A percentile compares a stretch with the other conserved stretches of the same genome.
Evolutionary conservation across 306 rosid genomes (phyloP).

Genomic region (Ammopiptanthus mongolicus): DNA sequence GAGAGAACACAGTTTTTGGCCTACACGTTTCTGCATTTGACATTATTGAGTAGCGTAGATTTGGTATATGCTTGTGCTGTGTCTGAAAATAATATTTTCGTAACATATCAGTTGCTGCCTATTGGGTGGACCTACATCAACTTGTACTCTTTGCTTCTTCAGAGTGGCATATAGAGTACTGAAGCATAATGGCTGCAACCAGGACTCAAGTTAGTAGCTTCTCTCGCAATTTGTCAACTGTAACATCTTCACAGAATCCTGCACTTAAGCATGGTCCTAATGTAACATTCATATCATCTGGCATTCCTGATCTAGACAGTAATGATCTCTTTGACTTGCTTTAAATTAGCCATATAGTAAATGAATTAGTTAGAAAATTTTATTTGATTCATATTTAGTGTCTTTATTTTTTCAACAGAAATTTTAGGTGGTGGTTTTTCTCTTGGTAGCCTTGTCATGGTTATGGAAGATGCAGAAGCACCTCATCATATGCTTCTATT

Average conservation of each 20-base stretch:
- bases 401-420: conserved; percentile 31
- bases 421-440: conserved; percentile 85
- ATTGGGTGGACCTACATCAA: not conserved
- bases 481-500: conserved; percentile 97
- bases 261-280: conserved; percentile 78
- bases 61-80: not conserved
- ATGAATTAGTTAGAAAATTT: not conserved
- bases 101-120: not conserved
- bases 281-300: conserved; percentile 67
- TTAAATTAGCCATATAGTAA: not conserved
- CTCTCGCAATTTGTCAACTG: conserved; percentile 55
- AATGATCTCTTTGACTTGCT: conserved; percentile 26
- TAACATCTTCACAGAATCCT: conserved; percentile 42
- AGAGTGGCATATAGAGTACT: conserved; percentile 19
- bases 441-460: conserved; percentile 81
- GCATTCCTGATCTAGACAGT: conserved; percentile 85
- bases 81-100: not conserved
- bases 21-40: too few relatives aligned
- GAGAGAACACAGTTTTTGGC: too few relatives aligned
- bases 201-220: conserved; percentile 64
- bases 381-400: not conserved
- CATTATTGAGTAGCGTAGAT: too few relatives aligned
- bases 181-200: conserved; percentile 48
- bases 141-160: conserved; percentile 1
- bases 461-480: conserved; percentile 94